Evolutionary conservation across 2,329 filamentous ascomycete species (phyloP).

Genomic region (Cytospora piceae): DNA sequence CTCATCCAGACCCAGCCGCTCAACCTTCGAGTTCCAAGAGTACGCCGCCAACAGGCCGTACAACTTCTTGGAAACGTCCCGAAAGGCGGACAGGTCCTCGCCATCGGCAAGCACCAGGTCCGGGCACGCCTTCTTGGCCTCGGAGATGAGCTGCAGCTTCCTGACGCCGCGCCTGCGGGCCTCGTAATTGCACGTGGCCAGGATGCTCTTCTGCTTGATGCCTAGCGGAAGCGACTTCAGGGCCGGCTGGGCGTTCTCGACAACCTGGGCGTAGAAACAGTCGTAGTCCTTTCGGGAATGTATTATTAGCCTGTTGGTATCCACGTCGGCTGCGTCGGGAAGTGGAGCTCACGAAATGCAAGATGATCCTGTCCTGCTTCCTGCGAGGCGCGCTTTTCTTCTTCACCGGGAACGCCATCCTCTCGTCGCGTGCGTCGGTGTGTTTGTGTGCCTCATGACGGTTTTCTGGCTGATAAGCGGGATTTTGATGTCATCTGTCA

Average conservation of each 20-base stretch:
- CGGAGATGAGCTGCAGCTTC: slow-evolving; percentile 84
- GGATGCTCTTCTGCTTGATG: slow-evolving; percentile 89
- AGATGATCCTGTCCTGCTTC: slow-evolving; percentile 69
- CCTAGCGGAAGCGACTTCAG: slow-evolving; percentile 77
- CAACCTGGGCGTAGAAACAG: slow-evolving; percentile 93
- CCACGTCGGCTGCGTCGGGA: background rate
- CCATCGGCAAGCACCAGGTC: slow-evolving; percentile 85
- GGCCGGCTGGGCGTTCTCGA: slow-evolving; percentile 77
- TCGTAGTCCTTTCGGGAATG: slow-evolving; percentile 66
- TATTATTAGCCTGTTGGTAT: background rate
- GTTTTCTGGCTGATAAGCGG: background rate
- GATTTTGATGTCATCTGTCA: background rate
- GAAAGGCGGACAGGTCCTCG: slow-evolving; percentile 83
- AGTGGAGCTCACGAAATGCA: slow-evolving; percentile 72
- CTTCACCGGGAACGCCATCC: slow-evolving; percentile 38
- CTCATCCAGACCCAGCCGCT: slow-evolving; percentile 90
- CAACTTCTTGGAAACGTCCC: slow-evolving; percentile 81
- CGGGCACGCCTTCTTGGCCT: slow-evolving; percentile 79
- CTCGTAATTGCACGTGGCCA: slow-evolving; percentile 93
- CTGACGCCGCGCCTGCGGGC: slow-evolving; percentile 72
- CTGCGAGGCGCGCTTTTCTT: slow-evolving; percentile 43
- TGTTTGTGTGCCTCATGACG: slow-evolving; percentile 10
- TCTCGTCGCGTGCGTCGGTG: slow-evolving; percentile 26
- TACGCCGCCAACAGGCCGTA: slow-evolving; percentile 73
- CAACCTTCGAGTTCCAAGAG: slow-evolving; percentile 78